A percentile compares a stretch with the other conserved stretches of the same genome.
Conservation (phyloP, 2,329 filamentous ascomycete genomes). For the Cordyceps cateniannulata region DNA sequence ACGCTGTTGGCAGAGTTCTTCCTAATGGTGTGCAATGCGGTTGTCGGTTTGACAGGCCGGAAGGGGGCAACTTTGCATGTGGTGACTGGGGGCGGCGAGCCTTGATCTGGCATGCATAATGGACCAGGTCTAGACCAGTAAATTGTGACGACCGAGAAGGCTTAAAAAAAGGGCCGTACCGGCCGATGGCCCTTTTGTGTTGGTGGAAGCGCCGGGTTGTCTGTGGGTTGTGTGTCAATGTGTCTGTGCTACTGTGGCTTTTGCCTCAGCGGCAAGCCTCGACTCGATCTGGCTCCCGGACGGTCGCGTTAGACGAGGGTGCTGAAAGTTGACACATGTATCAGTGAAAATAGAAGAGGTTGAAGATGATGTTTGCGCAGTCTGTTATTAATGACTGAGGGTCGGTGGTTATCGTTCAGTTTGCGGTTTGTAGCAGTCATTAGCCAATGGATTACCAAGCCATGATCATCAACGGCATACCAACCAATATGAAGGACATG, state of each 20-base stretch:
- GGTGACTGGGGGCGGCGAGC: background rate
- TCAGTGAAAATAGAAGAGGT: background rate
- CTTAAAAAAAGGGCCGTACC: background rate
- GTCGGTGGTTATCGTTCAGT: background rate
- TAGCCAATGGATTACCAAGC: too few relatives aligned
- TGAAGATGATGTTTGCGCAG: background rate
- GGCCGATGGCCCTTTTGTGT: background rate
- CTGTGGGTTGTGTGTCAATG: background rate
- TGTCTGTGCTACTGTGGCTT: slow-evolving; percentile 2
- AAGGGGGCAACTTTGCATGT: background rate
- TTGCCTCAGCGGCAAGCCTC: background rate
- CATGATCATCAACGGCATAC: too few relatives aligned
- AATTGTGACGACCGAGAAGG: background rate
- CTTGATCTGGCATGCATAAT: slow-evolving; percentile 1
- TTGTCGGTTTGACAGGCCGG: background rate
- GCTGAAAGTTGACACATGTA: background rate
- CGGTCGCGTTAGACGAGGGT: background rate
- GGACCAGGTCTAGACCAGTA: slow-evolving; percentile 2
- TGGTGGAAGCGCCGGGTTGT: background rate
- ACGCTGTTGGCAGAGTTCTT: background rate
- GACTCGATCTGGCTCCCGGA: background rate
- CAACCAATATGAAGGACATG: too few relatives aligned
- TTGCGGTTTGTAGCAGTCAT: too few relatives aligned
- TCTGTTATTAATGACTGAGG: background rate
- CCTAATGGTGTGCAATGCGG: background rate